Evolutionary conservation across 495 filamentous ascomycete genomes (phyloP), one percentile per base, ranked within the genome.

Genomic region (Podospora sp.): DNA sequence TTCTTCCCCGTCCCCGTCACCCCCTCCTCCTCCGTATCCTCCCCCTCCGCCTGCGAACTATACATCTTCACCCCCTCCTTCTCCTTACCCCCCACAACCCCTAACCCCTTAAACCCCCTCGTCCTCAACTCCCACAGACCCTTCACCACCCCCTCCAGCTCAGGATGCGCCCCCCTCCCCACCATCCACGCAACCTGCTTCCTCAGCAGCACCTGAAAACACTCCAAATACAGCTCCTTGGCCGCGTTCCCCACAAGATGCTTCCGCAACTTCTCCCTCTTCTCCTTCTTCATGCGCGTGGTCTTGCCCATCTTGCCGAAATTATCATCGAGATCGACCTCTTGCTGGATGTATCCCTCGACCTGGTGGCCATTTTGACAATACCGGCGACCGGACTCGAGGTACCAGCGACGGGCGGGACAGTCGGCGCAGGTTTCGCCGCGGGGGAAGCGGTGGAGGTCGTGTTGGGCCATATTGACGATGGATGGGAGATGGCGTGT

Each of bases 211-310:
- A 97, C 78, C 77, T 98, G 95, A 62, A 92, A 87, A 70, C 85
- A 89, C 75, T 94, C 89, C 46, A 99, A 79, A 76, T 89, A 97
- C n/a, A 97, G 83, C 67, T 90, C 86, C 62, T 85, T 83, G 26
- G 89, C 94, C 51, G 86, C 79, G 57, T 82, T 81, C 60, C 92
- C 93, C 9, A 78, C 75, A 60, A 88, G 71, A 78, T 87, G 78
- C 86, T 86, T 86, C 52, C 81, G 83, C 62, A 83, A 83, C 65
- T 84, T 87, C 71, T 82, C 76, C 36, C 86, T 80, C 59, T 80
- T 78, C 65, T 83, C 88, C 66, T 83, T 75, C 63, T 80, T 71
- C 52, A 69, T 72, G 29, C 76, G 72, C n/a, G 74, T 63, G 52
- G 79, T 76, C 12, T 71, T 85, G 59, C 91, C 91, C 60, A 83